Conservation (phyloP, 148 eudicot genomes). For the Rhododendron ovatum region DNA sequence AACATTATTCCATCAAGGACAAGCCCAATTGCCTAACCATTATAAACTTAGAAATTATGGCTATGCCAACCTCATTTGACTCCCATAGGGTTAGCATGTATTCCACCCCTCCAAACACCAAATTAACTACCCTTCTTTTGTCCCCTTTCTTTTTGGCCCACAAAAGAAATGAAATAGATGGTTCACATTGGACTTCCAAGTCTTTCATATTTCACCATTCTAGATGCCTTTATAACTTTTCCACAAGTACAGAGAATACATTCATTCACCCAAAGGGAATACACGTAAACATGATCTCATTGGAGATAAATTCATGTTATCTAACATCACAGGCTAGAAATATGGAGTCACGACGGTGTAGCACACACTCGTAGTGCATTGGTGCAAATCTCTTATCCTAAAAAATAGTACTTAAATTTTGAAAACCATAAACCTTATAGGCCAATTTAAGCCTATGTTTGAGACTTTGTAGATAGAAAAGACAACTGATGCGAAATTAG, state of each 20-base stretch:
- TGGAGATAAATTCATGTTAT: neutral
- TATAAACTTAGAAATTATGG: neutral
- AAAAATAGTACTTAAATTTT: too few relatives aligned
- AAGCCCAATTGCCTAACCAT: too few relatives aligned
- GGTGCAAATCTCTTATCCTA: too few relatives aligned
- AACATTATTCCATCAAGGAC: too few relatives aligned
- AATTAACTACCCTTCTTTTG: neutral
- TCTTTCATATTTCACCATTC: neutral
- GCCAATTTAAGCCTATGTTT: neutral
- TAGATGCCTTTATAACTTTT: neutral
- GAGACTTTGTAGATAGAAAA: too few relatives aligned
- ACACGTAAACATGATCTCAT: neutral
- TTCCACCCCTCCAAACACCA: neutral
- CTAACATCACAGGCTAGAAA: neutral
- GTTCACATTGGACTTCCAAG: neutral
- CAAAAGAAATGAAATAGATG: neutral
- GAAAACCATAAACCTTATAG: too few relatives aligned
- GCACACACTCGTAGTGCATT: too few relatives aligned
- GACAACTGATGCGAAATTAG: too few relatives aligned
- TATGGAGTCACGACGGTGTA: too few relatives aligned
- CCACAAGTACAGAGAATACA: neutral
- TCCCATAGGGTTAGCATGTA: too few relatives aligned
- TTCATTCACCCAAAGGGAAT: neutral
- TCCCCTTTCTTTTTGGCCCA: neutral
- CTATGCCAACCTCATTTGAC: neutral